Percentiles rank a stretch among this genome's conserved stretches.
phyloP scores from a whole-genome alignment of 192 early-diverging fungal genomes.

The Backusella circina region DNA sequence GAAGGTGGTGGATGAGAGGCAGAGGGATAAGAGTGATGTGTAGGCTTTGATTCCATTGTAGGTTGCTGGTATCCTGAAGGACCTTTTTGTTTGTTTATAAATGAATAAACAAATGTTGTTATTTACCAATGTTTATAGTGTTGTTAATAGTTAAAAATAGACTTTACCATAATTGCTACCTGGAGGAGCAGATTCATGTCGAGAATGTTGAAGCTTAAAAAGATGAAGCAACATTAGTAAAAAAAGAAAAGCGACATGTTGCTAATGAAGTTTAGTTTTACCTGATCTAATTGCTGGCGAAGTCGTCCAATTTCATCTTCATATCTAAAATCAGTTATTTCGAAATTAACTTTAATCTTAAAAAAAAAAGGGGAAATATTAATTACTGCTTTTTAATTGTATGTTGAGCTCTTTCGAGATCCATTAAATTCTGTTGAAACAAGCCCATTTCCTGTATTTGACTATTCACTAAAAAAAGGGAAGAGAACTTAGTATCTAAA shows the following conservation, averaged over 20 bases:
- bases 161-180: neutral
- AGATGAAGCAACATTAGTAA: neutral
- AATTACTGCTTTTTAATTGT: conserved; percentile 74
- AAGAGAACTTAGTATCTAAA: conserved; percentile 3
- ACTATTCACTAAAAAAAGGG: conserved; percentile 51
- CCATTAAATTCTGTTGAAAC: conserved; percentile 73
- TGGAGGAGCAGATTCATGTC: conserved; percentile 13
- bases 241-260: neutral
- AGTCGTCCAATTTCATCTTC: conserved; percentile 85
- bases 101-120: neutral
- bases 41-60: conserved; percentile 46
- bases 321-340: conserved; percentile 33
- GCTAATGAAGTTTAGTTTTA: neutral
- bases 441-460: conserved; percentile 79
- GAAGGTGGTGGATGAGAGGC: conserved; percentile 3
- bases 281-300: conserved; percentile 78
- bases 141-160: too few species aligned
- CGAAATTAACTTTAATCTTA: neutral
- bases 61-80: conserved; percentile 16
- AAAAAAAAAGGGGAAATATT: neutral
- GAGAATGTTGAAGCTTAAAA: conserved; percentile 19
- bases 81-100: neutral
- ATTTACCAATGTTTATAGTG: neutral
- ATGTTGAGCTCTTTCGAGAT: conserved; percentile 79
- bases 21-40: conserved; percentile 18